Base-by-base conservation (phyloP, 345 rosid species). In the Sisymbrium irio region DNA sequence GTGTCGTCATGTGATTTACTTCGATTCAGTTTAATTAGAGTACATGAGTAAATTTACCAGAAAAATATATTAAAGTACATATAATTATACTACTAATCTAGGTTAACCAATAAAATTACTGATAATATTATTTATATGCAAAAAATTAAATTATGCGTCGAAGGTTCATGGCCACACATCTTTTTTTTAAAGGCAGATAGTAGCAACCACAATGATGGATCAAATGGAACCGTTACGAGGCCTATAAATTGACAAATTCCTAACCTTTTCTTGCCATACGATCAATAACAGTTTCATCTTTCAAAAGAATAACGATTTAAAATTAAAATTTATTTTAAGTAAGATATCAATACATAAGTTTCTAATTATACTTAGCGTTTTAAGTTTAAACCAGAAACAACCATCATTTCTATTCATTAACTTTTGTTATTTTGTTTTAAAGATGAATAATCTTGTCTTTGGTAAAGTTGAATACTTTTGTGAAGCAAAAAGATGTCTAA, bases 61-160 rank as follows among this genome's bases (percentile, higher is more conserved):
- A 39, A 39, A 39, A 39, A 3, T 1, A 20, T 10, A 20, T n/a
- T 7, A 0, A 25, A 12, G 12, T 51, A 28, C 14, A 27, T 6
- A 54, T 6, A 15, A 54, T 42, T 54, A 17, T 56, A 10, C 7
- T 58, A 11, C 61, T 55, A 30, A 30, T 55, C 60, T n/a, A 28
- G 33, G 12, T 51, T 51, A 27, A 51, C 9, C 35, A 12, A 27
- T 20, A 19, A 20, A 60, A 36, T n/a, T 25, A 11, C 33, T n/a
- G n/a, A n/a, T n/a, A 20, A 6, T 72, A 32, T 27, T 14, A 30
- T 14, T 1, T 19, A 19, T 36, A 18, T 59, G 36, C 53, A 49
- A 35, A 32, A n/a, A n/a, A n/a, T n/a, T n/a, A n/a, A n/a, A 28
- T 37, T 74, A 59, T 73, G 78, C 73, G 37, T 66, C 30, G 59